Percentiles rank a stretch among this genome's conserved stretches.
These are phyloP conservation scores for Sequoia sempervirens DNA, from an alignment of 75 land plant species.

Conservation along the genomic window DNA sequence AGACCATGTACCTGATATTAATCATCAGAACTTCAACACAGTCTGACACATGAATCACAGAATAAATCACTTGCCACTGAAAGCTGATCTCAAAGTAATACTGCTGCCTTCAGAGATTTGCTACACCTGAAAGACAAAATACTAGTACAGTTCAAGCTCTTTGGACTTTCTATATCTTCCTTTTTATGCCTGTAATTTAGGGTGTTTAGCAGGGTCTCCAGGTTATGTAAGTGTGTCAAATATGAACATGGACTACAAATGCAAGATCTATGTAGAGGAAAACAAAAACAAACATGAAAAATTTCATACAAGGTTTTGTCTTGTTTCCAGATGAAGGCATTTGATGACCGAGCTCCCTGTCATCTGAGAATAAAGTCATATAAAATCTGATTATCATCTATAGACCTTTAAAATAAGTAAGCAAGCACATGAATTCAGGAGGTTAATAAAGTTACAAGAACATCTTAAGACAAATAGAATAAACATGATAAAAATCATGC, in stretches of 20 bases:
- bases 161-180: constrained; percentile 7
- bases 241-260: background rate
- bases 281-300: constrained; percentile 19
- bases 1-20: constrained; percentile 10
- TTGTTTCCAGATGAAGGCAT: constrained; percentile 16
- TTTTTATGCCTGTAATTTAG: constrained; percentile 5
- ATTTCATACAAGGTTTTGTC: constrained; percentile 36
- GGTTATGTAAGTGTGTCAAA: constrained; percentile 4
- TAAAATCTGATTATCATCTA: background rate
- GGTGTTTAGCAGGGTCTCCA: constrained; percentile 4
- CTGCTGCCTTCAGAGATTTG: constrained; percentile 10
- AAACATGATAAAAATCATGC: background rate
- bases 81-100: constrained; percentile 8
- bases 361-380: background rate
- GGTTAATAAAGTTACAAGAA: background rate
- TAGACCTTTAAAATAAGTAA: background rate
- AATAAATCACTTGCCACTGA: constrained; percentile 11
- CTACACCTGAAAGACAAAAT: constrained; percentile 9
- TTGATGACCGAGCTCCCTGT: background rate
- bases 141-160: constrained; percentile 12
- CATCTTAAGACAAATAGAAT: background rate
- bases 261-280: background rate
- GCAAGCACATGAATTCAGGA: background rate
- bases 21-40: constrained; percentile 10
- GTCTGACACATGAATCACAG: constrained; percentile 11